phyloP scores from a whole-genome alignment of 202 grass and related monocot species.

The Setaria italica region DNA sequence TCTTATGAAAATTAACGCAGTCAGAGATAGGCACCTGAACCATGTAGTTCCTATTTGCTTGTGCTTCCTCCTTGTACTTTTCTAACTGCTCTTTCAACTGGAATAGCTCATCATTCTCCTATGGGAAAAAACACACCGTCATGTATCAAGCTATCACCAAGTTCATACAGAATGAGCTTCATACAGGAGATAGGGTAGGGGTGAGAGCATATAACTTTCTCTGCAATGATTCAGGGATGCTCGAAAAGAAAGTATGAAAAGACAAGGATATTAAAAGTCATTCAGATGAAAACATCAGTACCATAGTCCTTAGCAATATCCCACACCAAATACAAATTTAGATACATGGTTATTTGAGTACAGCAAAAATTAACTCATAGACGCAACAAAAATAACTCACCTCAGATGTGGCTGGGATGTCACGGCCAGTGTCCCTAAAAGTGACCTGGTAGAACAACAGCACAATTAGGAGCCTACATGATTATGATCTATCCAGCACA shows the following conservation, averaged over 20 bases:
- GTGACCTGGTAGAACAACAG: constrained; percentile 50
- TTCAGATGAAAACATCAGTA: not conserved
- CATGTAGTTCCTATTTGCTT: constrained; percentile 96
- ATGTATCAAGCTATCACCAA: not conserved
- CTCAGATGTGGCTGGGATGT: constrained; percentile 56
- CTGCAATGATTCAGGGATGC: not conserved
- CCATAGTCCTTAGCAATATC: not conserved
- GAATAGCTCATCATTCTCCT: constrained; percentile 79
- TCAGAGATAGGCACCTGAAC: constrained; percentile 61
- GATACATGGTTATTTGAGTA: not conserved
- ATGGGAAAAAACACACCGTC: not conserved
- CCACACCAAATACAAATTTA: not conserved
- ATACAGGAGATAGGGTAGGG: constrained; percentile 2
- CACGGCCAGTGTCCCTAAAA: constrained; percentile 47
- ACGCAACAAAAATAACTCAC: constrained; percentile 46
- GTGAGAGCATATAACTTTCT: not conserved
- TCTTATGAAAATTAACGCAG: not conserved
- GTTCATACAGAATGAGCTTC: constrained; percentile 1
- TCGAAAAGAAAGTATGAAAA: not conserved
- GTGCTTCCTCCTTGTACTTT: constrained; percentile 89
- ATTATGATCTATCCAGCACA: constrained; percentile 9
- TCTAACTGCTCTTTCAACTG: constrained; percentile 86
- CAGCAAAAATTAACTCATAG: constrained; percentile 15
- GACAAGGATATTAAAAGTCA: not conserved
- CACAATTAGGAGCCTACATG: constrained; percentile 15